These are phyloP conservation scores for Penicillium decumbens DNA, from an alignment of 2,329 filamentous ascomycete species.

Conservation along the genomic window DNA sequence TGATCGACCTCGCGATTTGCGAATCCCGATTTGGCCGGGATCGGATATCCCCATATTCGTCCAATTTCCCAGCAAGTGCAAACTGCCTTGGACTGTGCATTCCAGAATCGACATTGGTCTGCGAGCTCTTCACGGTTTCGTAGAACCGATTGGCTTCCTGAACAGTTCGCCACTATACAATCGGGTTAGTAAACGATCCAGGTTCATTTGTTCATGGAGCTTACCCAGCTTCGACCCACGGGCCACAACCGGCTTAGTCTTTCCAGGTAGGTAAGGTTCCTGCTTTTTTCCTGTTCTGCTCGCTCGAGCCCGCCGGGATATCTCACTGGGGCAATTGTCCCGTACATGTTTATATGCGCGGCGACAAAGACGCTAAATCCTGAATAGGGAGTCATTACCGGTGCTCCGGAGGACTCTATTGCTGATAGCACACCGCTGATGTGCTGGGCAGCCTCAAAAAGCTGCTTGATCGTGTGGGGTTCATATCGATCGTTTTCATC, in stretches of 20 bases:
- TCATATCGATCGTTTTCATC: conserved; percentile 13
- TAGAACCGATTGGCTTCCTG: conserved; percentile 37
- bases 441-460: conserved; percentile 33
- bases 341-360: conserved; percentile 39
- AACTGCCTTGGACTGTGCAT: conserved; percentile 28
- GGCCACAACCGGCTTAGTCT: conserved; percentile 33
- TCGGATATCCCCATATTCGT: conserved; percentile 38
- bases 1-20: conserved; percentile 11
- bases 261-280: conserved; percentile 33
- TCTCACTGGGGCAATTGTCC: conserved; percentile 30
- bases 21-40: conserved; percentile 24
- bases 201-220: not conserved
- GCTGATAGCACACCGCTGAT: conserved; percentile 31
- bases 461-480: conserved; percentile 27
- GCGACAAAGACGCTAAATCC: conserved; percentile 38
- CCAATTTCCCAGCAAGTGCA: conserved; percentile 32
- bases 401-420: conserved; percentile 29
- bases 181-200: not conserved
- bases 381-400: conserved; percentile 36
- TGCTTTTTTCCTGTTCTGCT: conserved; percentile 31
- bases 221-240: conserved; percentile 34
- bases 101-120: conserved; percentile 17
- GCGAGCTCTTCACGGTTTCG: conserved; percentile 29
- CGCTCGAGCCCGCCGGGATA: conserved; percentile 32
- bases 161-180: conserved; percentile 32